These are phyloP conservation scores for Babesia ovata DNA, from an alignment of 169 alveolate genomes.

Conservation along the genomic window DNA sequence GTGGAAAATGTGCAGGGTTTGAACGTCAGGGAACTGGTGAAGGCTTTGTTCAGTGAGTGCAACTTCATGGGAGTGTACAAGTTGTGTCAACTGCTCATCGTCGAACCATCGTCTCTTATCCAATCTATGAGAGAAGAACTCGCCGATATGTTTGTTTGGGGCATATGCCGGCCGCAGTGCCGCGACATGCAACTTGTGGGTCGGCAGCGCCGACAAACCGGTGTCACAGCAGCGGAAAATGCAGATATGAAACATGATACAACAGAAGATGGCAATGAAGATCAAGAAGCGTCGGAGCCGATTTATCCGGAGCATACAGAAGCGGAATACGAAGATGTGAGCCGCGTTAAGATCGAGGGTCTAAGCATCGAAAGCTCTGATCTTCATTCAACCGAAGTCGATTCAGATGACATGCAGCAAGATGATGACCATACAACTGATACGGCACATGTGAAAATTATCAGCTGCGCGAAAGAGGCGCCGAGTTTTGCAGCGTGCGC, in stretches of 20 bases:
- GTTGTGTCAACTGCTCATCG: slow-evolving; percentile 20
- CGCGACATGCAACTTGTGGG: neutral
- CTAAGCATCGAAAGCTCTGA: too few species aligned
- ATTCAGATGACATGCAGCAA: neutral
- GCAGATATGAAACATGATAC: neutral
- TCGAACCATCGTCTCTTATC: slow-evolving; percentile 24
- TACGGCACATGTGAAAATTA: neutral
- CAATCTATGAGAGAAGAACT: slow-evolving; percentile 11
- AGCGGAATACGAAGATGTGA: too few species aligned
- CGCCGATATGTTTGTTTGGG: slow-evolving; percentile 11
- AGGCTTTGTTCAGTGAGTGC: slow-evolving; percentile 2
- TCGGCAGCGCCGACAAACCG: neutral
- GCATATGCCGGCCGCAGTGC: slow-evolving; percentile 17
- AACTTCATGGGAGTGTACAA: slow-evolving; percentile 40
- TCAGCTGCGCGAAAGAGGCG: neutral
- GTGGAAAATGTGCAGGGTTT: slow-evolving; percentile 16
- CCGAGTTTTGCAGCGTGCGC: neutral
- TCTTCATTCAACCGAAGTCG: neutral
- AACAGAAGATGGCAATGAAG: neutral
- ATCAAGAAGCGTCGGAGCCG: neutral
- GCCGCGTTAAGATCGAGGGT: too few species aligned
- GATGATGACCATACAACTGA: neutral
- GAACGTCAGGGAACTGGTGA: slow-evolving; percentile 9
- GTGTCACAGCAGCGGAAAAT: too few species aligned
- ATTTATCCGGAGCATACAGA: too few species aligned